Evolutionary conservation across 164 flowering plant genomes (phyloP), one percentile per base, ranked within the genome.

Genomic region (Buxus sempervirens): DNA sequence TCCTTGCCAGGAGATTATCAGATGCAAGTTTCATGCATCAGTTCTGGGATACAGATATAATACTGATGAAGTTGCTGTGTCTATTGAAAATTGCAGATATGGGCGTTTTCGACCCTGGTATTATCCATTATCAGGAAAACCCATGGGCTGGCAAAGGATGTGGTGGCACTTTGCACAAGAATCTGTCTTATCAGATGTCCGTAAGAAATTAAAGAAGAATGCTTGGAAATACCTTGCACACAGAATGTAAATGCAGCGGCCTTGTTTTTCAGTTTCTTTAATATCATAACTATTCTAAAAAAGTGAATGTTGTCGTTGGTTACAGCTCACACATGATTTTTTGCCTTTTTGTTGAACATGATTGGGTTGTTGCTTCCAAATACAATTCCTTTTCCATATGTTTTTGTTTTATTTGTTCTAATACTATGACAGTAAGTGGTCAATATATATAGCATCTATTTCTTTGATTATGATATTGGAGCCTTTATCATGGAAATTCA

Each of bases 111-210:
- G 98, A 45, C 97, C 98, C 0, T 83, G 84, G 81, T 51, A 54
- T 70, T 55, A 53, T 79, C 83, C 87, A 49, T 77, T 89, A 76
- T 81, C 80, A 53, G 79, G 75, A 70, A 90, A 86, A 66, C 71
- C 48, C 19, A 66, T 73, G 49, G 95, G 96, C 28, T 95, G 98
- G 98, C 90, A 88, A 75, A 89, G 58, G 45, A 63, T 78, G 58
- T 95, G 97, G 98, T 95, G 98, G 98, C 88, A 77, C 32, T 95
- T 91, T 82, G 98, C 98, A 41, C 90, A 84, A 74, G 76, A 85
- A 74, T 88, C 97, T 72, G 80, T 95, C 64, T 71, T 91, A 22
- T 86, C 85, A 49, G 96, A 95, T 84, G 86, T 91, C 45, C 88
- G 85, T 41, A 83, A 78, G 70, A 88, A 78, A 67, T 71, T 85